Evolutionary conservation across 2,329 filamentous ascomycete genomes (phyloP), one percentile per base, ranked within the genome.

Genomic region (Didymosphaeria variabile): DNA sequence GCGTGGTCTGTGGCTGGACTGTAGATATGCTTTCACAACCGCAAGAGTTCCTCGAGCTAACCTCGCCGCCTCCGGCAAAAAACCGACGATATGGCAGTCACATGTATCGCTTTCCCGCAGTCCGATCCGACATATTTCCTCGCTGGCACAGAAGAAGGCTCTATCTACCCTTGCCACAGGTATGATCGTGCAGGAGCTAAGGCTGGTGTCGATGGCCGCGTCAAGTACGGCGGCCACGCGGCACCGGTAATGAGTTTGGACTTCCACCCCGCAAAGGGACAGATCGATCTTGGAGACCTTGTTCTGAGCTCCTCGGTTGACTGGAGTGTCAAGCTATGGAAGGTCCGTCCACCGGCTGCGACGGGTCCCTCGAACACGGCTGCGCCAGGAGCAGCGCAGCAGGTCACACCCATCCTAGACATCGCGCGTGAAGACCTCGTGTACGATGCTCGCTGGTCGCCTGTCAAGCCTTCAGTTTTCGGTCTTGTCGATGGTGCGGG

Each of bases 311-410:
- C 92, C 4, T 94, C 91, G 46, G 85, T 99, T 8, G 95, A 99
- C 81, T 99, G 95, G 95, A 96, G 91, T 69, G 93, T 97, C 69
- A 97, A 97, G 81, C 84, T 99, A 17, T 99, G 95, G 95, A 95
- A 95, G 79, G 91, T 97, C 15, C 91, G 93, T 44, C 90, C 92
- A 1, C 91, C 92, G 1, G 90, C 91, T 0, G 90, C 90, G 17
- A 90, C 90, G 0, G 80, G 80, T 13, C 73, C 79, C 15, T 79
- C 83, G 15, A 83, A 80, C 44, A 79, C 57, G 73, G 79, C 58
- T 71, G 77, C 47, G 62, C 76, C 61, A 63, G 77, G 70, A 42
- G 74, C 79, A 13, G 63, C 72, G 3, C 71, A 82, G 15, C 83
- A 87, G 63, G 88, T 94, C 32, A 79, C 86, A 2, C 95, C 95